Percentiles rank a stretch among this genome's conserved stretches.
phyloP scores from a whole-genome alignment of 371 early-diverging fungal species.

The Mucor piriformis region DNA sequence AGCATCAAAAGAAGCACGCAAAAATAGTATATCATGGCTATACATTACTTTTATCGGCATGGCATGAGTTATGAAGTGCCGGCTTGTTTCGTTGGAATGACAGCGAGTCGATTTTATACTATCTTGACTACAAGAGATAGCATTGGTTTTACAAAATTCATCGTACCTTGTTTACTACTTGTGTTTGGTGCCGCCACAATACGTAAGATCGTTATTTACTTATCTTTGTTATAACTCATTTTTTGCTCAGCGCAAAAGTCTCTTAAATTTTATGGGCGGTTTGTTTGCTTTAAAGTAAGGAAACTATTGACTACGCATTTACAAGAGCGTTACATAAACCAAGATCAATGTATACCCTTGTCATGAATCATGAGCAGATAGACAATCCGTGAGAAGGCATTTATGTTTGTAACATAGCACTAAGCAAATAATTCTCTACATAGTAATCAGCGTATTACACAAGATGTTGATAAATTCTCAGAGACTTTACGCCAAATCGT shows the following conservation, averaged over 20 bases:
- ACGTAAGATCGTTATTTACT: conserved; percentile 13
- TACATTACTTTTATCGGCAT: conserved; percentile 50
- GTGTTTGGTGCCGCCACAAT: conserved; percentile 63
- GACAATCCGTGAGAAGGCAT: conserved; percentile 70
- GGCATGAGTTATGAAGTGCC: conserved; percentile 57
- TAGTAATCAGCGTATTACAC: conserved; percentile 89
- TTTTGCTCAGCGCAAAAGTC: conserved; percentile 52
- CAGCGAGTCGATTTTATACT: conserved; percentile 74
- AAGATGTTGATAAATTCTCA: conserved; percentile 85
- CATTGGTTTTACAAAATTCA: conserved; percentile 55
- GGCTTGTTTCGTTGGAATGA: conserved; percentile 73
- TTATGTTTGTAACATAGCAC: conserved; percentile 2
- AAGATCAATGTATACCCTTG: conserved; percentile 63
- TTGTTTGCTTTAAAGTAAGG: conserved; percentile 63
- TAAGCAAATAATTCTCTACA: conserved; percentile 2
- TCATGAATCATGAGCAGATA: conserved; percentile 52
- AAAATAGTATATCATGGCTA: conserved; percentile 45
- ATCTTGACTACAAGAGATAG: conserved; percentile 66
- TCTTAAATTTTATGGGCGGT: conserved; percentile 58
- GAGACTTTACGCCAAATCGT: conserved; percentile 62
- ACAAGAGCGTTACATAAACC: conserved; percentile 66
- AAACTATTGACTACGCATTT: conserved; percentile 58
- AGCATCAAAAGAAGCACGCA: conserved; percentile 29
- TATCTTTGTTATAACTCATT: neutral
- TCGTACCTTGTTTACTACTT: conserved; percentile 54